These are phyloP conservation scores for Colletotrichum sp. DNA, from an alignment of 2,329 filamentous ascomycete genomes.

Conservation along the genomic window DNA sequence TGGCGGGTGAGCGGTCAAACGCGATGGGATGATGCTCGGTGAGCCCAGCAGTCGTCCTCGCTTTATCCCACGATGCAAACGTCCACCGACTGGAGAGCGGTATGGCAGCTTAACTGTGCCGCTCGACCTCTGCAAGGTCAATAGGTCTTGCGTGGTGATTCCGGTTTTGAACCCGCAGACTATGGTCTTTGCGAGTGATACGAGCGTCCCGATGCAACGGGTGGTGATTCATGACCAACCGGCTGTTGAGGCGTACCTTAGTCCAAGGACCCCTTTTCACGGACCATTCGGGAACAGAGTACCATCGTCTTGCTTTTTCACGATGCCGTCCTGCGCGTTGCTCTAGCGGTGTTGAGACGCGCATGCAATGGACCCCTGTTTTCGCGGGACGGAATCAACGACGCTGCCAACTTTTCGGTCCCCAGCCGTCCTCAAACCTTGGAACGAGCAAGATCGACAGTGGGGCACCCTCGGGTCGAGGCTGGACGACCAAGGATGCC, in stretches of 20 bases:
- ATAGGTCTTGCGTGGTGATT: not conserved
- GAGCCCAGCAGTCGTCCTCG: not conserved
- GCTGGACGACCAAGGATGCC: slow-evolving; percentile 4
- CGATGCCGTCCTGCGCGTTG: not conserved
- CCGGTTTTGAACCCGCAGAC: not conserved
- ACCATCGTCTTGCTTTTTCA: not conserved
- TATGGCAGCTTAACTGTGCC: not conserved
- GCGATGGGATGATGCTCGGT: not conserved
- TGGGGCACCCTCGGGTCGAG: not conserved
- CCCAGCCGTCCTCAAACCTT: slow-evolving; percentile 5
- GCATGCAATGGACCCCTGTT: not conserved
- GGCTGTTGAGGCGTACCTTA: not conserved
- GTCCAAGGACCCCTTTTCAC: not conserved
- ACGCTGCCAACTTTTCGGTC: slow-evolving; percentile 15
- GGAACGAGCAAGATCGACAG: slow-evolving; percentile 17
- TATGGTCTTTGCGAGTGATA: not conserved
- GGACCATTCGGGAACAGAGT: not conserved
- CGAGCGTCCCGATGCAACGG: not conserved
- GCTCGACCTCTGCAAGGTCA: not conserved
- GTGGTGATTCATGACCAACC: not conserved
- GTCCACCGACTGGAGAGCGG: not conserved
- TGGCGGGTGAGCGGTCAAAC: not conserved
- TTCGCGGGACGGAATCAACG: not conserved
- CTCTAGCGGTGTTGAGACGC: not conserved
- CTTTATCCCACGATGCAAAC: not conserved